A percentile compares a stretch with the other conserved stretches of the same genome.
Evolutionary conservation across 768 basidiomycete genomes (phyloP).

Genomic region (Lactarius akahatsu): DNA sequence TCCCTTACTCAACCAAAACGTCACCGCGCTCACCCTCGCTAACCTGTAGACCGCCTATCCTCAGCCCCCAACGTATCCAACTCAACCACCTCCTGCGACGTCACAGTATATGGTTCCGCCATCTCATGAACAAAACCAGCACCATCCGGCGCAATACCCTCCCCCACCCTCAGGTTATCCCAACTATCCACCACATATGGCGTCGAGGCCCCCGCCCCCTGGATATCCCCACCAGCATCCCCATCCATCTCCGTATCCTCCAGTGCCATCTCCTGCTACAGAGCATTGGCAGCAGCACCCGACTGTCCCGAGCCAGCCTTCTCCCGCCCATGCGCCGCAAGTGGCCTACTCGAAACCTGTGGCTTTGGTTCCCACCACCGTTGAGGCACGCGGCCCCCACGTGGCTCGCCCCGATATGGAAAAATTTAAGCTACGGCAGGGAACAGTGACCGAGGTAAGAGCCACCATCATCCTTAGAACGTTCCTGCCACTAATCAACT

Average conservation of each 20-base stretch:
- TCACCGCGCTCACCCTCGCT: constrained; percentile 29
- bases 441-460: constrained; percentile 28
- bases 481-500: constrained; percentile 19
- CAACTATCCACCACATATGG: constrained; percentile 29
- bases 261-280: constrained; percentile 17
- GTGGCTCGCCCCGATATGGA: constrained; percentile 27
- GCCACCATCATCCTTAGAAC: constrained; percentile 8
- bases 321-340: constrained; percentile 17
- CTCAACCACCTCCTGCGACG: constrained; percentile 40
- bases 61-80: constrained; percentile 39
- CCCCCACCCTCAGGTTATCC: constrained; percentile 43
- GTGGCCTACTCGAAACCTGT: constrained; percentile 27
- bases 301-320: constrained; percentile 25
- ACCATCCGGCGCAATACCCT: constrained; percentile 41
- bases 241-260: constrained; percentile 32
- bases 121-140: constrained; percentile 46
- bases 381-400: constrained; percentile 26
- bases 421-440: constrained; percentile 28
- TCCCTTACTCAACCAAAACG: constrained; percentile 4
- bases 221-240: constrained; percentile 31
- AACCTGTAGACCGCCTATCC: constrained; percentile 19
- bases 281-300: constrained; percentile 30
- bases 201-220: constrained; percentile 29
- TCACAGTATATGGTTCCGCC: constrained; percentile 40
- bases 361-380: constrained; percentile 26